Base-by-base conservation (phyloP, 2,329 filamentous ascomycete genomes). In the Byssothecium circinans region DNA sequence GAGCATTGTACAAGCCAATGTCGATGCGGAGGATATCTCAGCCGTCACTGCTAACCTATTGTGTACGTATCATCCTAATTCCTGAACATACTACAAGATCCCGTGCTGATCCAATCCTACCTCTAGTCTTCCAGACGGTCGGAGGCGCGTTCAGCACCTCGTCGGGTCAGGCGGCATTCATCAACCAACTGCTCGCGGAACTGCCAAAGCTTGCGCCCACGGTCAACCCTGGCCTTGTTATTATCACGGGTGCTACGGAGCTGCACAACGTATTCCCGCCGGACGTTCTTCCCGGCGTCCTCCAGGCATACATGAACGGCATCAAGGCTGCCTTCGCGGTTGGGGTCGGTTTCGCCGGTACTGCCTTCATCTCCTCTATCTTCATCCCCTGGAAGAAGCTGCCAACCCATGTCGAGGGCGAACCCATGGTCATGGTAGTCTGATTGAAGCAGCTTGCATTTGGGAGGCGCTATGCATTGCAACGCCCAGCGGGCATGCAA, bases 171-270 rank as follows among this genome's bases (percentile, higher is more conserved):
- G 57, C 57, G 15, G 49, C 62, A 6, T 76, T 78, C 58, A 54
- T 59, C 10, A 72, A 74, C 42, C 53, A 55, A 4, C 54, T 77
- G 10, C 12, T 70, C 70, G 43, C 50, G 2, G 49, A 50, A 1
- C 50, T 74, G 2, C 50, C 57, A 1, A 44, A 50, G 11, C 60
- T 63, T 4, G 66, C 65, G 1, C 71, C 72, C 1, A 53, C 43
- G 7, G 59, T 73, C 19, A 46, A 69, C 35, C 54, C 69, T 0
- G 47, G 48, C 0, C 27, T 45, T 1, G 62, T 76, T 4, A 56
- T 75, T n/a, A 55, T 54, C 1, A 69, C 68, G 0, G 75, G 74
- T 14, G 75, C 74, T 0, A 72, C 73, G 1, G 64, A 71, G 18
- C 56, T 77, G 8, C 57, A 69, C 5, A 37, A 58, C 2, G 60